phyloP scores from a whole-genome alignment of 352 stramenopile species.

The Albugo candida region DNA sequence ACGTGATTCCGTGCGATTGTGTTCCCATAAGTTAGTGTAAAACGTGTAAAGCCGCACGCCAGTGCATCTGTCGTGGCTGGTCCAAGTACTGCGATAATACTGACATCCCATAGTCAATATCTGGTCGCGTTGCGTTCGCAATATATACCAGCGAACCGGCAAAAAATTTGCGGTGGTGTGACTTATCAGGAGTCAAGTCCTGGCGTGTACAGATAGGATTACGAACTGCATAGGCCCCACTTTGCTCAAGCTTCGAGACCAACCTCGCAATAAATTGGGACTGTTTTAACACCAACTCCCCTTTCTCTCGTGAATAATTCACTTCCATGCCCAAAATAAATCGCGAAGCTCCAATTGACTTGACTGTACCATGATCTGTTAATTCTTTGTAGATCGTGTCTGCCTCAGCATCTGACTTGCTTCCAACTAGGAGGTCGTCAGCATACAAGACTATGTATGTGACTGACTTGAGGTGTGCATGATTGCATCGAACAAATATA shows the following conservation, averaged over 20 bases:
- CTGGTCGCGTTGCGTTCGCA: slow-evolving; percentile 7
- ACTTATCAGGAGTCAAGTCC: no score
- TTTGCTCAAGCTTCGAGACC: no score
- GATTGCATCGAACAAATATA: no score
- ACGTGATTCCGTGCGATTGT: slow-evolving; percentile 1
- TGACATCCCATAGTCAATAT: slow-evolving; percentile 3
- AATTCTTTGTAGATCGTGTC: neutral
- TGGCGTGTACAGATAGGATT: no score
- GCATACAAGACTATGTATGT: slow-evolving; percentile 6
- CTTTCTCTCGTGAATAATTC: slow-evolving; percentile 1
- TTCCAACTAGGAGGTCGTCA: slow-evolving; percentile 5
- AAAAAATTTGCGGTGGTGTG: neutral
- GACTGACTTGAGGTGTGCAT: no score
- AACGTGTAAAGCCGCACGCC: slow-evolving; percentile 5
- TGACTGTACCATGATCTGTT: slow-evolving; percentile 1
- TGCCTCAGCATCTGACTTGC: slow-evolving; percentile 1
- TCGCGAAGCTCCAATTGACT: slow-evolving; percentile 4
- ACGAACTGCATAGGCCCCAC: no score
- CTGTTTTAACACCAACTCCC: no score
- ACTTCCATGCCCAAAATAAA: slow-evolving; percentile 10
- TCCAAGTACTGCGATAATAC: slow-evolving; percentile 7
- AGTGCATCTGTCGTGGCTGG: slow-evolving; percentile 6
- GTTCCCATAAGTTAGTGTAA: slow-evolving; percentile 10
- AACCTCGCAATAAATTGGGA: no score
- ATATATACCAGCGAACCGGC: slow-evolving; percentile 9